Conservation (phyloP, 2,329 filamentous ascomycete genomes). For the Myriangium duriaei region DNA sequence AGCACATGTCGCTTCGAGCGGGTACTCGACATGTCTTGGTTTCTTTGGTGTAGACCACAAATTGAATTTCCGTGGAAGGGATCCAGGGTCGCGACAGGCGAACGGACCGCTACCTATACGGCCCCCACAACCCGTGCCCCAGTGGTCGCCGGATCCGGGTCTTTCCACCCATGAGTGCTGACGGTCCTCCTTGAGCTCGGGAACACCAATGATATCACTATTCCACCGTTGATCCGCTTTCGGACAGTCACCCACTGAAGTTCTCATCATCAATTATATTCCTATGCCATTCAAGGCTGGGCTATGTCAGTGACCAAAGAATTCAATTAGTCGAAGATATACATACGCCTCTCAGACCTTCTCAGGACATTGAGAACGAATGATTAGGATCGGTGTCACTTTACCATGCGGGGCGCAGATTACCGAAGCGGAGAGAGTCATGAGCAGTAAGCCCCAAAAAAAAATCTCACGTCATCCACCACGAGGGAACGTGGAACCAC, state of each 20-base stretch:
- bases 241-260: constrained; percentile 7
- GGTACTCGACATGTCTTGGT: constrained; percentile 7
- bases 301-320: background rate
- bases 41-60: constrained; percentile 3
- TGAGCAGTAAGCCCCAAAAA: no score
- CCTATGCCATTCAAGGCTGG: constrained; percentile 6
- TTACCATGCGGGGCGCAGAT: constrained; percentile 5
- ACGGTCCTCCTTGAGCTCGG: constrained; percentile 4
- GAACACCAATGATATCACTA: constrained; percentile 6
- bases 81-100: constrained; percentile 6
- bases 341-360: constrained; percentile 8
- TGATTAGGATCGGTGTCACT: constrained; percentile 7
- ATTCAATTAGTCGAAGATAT: background rate
- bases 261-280: constrained; percentile 8
- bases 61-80: constrained; percentile 7
- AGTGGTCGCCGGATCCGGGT: constrained; percentile 7
- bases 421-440: constrained; percentile 4
- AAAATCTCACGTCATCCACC: no score
- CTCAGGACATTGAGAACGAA: constrained; percentile 5
- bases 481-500: no score
- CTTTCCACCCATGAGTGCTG: constrained; percentile 4
- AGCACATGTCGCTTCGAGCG: constrained; percentile 7
- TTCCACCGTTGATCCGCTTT: constrained; percentile 8
- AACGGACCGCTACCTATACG: constrained; percentile 6
- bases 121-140: constrained; percentile 6